Base-by-base conservation (phyloP, 805 yeast genomes). In the Hanseniaspora lindneri region DNA sequence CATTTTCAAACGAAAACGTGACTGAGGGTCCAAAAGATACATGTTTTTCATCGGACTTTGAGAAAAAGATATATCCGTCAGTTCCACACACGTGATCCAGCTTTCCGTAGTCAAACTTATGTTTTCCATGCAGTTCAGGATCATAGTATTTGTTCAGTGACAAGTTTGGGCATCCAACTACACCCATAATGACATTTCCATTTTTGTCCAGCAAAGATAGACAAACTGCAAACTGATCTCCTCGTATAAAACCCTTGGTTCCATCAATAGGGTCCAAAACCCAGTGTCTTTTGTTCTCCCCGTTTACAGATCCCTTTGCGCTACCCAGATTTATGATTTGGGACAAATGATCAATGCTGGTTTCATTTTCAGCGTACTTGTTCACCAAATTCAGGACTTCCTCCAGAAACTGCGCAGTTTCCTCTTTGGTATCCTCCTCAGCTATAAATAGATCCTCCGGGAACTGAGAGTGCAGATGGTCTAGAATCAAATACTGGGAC, bases 231-330 rank as follows among this genome's bases (percentile, higher is more conserved):
- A 86, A 92, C 61, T 92, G 99, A 54, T 88, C 96, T 41, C 95
- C 94, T 60, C 99, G 73, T 48, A 92, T 68, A 61, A 92, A 92
- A 0, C 99, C 99, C 62, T 80, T 92, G 19, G 99, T 92, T 7
- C 99, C 99, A 60, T 92, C 99, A 53, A 92, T 88, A 34, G 99
- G 99, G 60, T 92, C 99, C 58, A 92, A 68, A 0, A 96, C 95
- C 99, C 99, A 92, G 61, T 85, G 78, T 53, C 98, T 71, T 13
- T 36, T 37, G 6, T 44, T 37, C 6, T 23, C 23, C 21, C 95
- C 94, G 32, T 64, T 68, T 28, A 66, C 55, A 4, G 96, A 95
- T 48, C 96, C 97, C 53, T 71, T 62, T 34, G 83, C 83, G 58
- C 75, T 72, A 41, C 98, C 98, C 52, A 71, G 66, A 60, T 87